phyloP scores from a whole-genome alignment of 352 stramenopile species.

The Globisporangium apiculatum region DNA sequence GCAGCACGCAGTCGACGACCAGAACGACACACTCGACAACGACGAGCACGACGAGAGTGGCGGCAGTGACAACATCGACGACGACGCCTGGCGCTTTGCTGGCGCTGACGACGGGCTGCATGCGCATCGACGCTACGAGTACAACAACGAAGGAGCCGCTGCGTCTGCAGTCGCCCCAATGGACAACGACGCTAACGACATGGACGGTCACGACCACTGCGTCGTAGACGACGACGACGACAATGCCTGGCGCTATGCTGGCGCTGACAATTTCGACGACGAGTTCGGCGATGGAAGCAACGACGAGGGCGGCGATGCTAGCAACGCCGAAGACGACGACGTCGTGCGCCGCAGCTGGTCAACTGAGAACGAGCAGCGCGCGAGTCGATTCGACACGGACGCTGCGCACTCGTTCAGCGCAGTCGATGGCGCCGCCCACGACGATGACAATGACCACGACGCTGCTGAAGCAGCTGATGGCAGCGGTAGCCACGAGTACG shows the following conservation, averaged over 20 bases:
- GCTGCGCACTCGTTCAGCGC: neutral
- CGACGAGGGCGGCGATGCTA: no score
- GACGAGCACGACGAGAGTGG: neutral
- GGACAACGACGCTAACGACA: no score
- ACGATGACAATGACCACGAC: neutral
- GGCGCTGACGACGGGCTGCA: neutral
- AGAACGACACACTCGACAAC: neutral
- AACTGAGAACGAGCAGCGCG: constrained; percentile 1
- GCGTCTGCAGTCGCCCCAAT: neutral
- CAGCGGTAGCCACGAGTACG: neutral
- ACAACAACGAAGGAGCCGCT: neutral
- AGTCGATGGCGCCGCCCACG: neutral
- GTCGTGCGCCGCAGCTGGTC: constrained; percentile 8
- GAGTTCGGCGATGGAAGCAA: no score
- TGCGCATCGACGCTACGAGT: no score
- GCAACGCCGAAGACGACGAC: constrained; percentile 2
- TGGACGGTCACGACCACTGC: neutral
- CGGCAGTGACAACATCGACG: neutral
- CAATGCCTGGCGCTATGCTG: neutral
- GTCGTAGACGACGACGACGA: constrained; percentile 1
- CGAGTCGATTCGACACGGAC: no score
- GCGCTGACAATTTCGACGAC: no score
- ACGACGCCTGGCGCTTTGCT: neutral
- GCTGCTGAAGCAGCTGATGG: neutral
- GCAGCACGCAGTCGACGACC: neutral